Evolutionary conservation across 768 basidiomycete species (phyloP), one percentile per base, ranked within the genome.

Genomic region (Tricholomella constricta): DNA sequence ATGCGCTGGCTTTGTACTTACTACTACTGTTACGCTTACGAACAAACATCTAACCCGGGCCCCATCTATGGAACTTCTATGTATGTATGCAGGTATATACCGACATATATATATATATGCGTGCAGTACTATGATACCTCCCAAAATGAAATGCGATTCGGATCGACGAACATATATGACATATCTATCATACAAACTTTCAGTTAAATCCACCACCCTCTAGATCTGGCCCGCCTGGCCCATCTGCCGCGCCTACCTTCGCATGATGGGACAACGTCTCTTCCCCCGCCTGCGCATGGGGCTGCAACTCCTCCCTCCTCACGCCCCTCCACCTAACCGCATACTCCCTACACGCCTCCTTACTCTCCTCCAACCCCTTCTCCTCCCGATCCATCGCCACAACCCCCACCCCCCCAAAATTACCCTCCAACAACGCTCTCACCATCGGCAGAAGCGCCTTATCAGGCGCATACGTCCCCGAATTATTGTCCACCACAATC

Each of bases 401-500:
- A 17, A 91, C 74, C 29, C 59, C 67, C 52, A 91, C 75, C 2
- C 84, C 85, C 17, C 81, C 74, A 63, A 94, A 91, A 63, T 94
- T 93, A 61, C 78, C 78, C 69, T 89, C 84, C 45, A 94, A 64
- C 23, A 89, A 72, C 57, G 72, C 75, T 63, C 82, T 80, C 51
- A 92, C 66, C 37, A 74, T 65, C 0, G 86, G 85, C 2, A 94
- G 69, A 57, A 92, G 62, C 48, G 60, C 67, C 48, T 78, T 75
- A 62, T 90, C 82, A 1, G 92, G 91, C 27, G 89, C 79, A 65
- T 94, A 93, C 46, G 91, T 94, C 44, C 91, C 91, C 59, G 83
- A 86, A 63, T 89, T 88, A 62, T 94, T 94, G 66, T 94, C 91
- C 62, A 94, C 82, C 56, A 92, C 85, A 27, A 94, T 67, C 67